Base-by-base conservation (phyloP, 225 moss, liverwort and hornwort genomes). In the Asterella californica region DNA sequence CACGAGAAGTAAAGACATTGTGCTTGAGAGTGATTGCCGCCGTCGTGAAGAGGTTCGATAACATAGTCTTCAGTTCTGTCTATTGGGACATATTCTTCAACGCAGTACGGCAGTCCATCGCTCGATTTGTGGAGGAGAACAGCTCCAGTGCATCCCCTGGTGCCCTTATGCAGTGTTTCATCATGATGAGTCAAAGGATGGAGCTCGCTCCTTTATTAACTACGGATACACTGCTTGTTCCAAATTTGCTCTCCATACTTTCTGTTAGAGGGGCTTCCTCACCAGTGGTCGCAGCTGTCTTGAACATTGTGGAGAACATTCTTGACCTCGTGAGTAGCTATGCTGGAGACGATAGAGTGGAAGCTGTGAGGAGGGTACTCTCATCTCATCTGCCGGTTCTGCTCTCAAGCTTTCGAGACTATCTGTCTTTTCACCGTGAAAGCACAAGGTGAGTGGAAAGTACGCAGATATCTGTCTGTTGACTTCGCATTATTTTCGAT, bases 1-100 rank as follows among this genome's bases (percentile, higher is more conserved):
- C 84, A 76, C 90, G 91, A 81, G 93, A 99, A 79, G 75, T 91
- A 74, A 90, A 90, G 77, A 90, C 89, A 74, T 83, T 93, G n/a
- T 91, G 90, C 77, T 89, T 93, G 77, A 92, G 83, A 79, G 86
- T 95, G 47, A 83, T 99, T 81, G 87, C 90, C 21, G 91, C 88
- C 63, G 93, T 94, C 15, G 70, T 99, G 66, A 87, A 83, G 83
- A 93, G 93, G 71, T 95, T 93, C 81, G 86, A 91, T 70, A 78
- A 90, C 29, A 80, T 91, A 10, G 90, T 84, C 70, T 92, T 90
- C 65, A 87, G 85, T 78, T 80, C 89, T 73, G 60, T 84, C 29
- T 92, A 86, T 72, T 99, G 99, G 99, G 91, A 94, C 72, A 99
- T 92, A 64, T 91, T 99, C 76, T 95, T 99, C 83, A 69, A 72